Base-by-base conservation (phyloP, 768 basidiomycete species). In the Tricholoma sp. region DNA sequence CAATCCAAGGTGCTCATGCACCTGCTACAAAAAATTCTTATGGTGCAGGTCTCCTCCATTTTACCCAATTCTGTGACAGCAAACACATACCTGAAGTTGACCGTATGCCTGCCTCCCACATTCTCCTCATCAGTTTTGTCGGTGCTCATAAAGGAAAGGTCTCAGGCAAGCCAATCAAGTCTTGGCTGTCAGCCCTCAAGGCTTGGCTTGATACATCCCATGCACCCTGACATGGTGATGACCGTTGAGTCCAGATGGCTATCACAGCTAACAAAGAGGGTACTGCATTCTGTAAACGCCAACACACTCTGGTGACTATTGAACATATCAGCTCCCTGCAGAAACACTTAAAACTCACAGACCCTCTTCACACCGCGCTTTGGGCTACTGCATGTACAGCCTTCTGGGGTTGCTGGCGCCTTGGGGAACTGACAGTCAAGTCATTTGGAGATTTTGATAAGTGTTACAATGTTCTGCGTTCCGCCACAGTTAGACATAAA, bases 171-270 rank as follows among this genome's bases (percentile, higher is more conserved):
- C 70, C 72, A 0, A 63, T 76, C 21, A 61, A 62, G 1, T 63
- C 60, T 0, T 78, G 76, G 76, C 22, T 78, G 1, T 65, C 72
- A 0, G 72, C 72, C 1, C 24, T 78, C 0, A 58, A 69, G 0
- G 63, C 63, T 2, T 80, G 76, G 75, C 76, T 79, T 52, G 34
- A 66, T 1, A 3, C 69, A 10, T 63, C 75, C 31, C 51, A 64
- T 5, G 75, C 76, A 2, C 63, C 60, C 0, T 79, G 78, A 77
- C 14, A 61, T 31, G 72, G 73, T 1, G 66, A 66, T 10, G 64
- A 70, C n/a, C 51, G 63, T 0, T 66, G 64, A 63, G 59, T 72
- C 0, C 52, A 64, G 2, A 49, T 68, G 0, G 60, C 63, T 0
- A 32, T 47, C 10, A 21, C 65, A 1, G 57, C 69, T 8, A 57